These are phyloP conservation scores for Aspergillus haitiensis DNA, from an alignment of 495 filamentous ascomycete species.

Conservation along the genomic window DNA sequence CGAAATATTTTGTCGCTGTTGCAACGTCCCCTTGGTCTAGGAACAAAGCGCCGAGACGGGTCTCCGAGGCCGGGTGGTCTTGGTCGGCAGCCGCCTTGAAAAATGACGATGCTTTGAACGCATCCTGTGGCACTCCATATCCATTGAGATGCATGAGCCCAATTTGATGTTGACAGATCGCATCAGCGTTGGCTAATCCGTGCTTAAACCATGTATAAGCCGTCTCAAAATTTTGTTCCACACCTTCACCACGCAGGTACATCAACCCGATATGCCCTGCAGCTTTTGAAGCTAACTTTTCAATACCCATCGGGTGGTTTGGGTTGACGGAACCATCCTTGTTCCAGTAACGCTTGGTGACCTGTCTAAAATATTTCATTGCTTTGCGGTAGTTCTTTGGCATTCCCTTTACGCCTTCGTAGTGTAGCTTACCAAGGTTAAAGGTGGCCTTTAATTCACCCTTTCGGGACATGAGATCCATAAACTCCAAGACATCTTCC, in stretches of 20 bases:
- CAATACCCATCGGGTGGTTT: conserved; percentile 56
- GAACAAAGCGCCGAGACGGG: conserved; percentile 80
- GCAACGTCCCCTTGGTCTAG: conserved; percentile 82
- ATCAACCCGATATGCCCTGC: conserved; percentile 91
- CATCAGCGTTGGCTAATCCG: conserved; percentile 75
- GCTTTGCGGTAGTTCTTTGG: conserved; percentile 72
- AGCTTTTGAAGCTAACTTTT: conserved; percentile 83
- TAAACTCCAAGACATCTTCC: conserved; percentile 91
- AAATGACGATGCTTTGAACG: conserved; percentile 69
- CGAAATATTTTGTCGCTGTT: conserved; percentile 82
- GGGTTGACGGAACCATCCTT: conserved; percentile 64
- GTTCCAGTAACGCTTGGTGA: conserved; percentile 86
- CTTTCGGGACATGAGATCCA: conserved; percentile 91
- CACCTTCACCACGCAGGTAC: conserved; percentile 89
- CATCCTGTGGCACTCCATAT: conserved; percentile 73
- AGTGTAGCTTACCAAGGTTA: conserved; percentile 82
- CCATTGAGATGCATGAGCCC: conserved; percentile 88
- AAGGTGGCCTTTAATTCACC: conserved; percentile 91
- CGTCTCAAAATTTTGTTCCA: conserved; percentile 71
- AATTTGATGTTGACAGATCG: conserved; percentile 81
- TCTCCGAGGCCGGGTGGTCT: conserved; percentile 79
- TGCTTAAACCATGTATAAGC: conserved; percentile 86
- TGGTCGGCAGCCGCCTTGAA: conserved; percentile 84
- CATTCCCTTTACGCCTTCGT: conserved; percentile 79
- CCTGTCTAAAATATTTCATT: conserved; percentile 76